phyloP scores from a whole-genome alignment of 2,329 filamentous ascomycete species.

The Fusarium sp. region DNA sequence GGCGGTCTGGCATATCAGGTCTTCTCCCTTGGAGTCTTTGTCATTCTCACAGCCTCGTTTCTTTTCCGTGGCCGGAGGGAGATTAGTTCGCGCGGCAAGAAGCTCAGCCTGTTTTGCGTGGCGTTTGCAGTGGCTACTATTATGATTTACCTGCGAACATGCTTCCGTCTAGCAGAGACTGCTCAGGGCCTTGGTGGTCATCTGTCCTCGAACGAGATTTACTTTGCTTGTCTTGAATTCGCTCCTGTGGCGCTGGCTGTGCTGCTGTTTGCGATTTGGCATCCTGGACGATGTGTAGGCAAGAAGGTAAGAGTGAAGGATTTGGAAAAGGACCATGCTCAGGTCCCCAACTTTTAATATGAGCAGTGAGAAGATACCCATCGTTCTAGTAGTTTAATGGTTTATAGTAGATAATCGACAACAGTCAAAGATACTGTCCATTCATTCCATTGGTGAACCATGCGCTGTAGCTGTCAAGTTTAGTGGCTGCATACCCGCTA shows the following conservation, averaged over 20 bases:
- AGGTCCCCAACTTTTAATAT: slow-evolving; percentile 33
- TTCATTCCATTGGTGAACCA: too few relatives aligned
- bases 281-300: slow-evolving; percentile 51
- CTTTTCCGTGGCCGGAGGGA: slow-evolving; percentile 55
- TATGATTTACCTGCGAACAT: slow-evolving; percentile 67
- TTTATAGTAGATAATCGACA: neutral
- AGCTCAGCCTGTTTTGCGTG: slow-evolving; percentile 57
- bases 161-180: slow-evolving; percentile 69
- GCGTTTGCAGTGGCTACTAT: slow-evolving; percentile 62
- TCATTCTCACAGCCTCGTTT: slow-evolving; percentile 61
- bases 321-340: slow-evolving; percentile 36
- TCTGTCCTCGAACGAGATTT: slow-evolving; percentile 65
- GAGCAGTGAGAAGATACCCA: slow-evolving; percentile 2
- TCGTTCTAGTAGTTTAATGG: slow-evolving; percentile 1
- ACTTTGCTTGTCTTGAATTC: slow-evolving; percentile 69
- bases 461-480: slow-evolving; percentile 7
- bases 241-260: slow-evolving; percentile 67
- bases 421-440: neutral
- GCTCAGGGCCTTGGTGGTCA: slow-evolving; percentile 62
- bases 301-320: slow-evolving; percentile 42
- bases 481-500: slow-evolving; percentile 31
- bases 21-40: slow-evolving; percentile 65
- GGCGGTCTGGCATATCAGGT: slow-evolving; percentile 69
- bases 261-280: slow-evolving; percentile 57
- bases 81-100: slow-evolving; percentile 41